A percentile compares a stretch with the other conserved stretches of the same genome.
phyloP scores from a whole-genome alignment of 1,139 yeast species.

The Suhomyces panamericanus region DNA sequence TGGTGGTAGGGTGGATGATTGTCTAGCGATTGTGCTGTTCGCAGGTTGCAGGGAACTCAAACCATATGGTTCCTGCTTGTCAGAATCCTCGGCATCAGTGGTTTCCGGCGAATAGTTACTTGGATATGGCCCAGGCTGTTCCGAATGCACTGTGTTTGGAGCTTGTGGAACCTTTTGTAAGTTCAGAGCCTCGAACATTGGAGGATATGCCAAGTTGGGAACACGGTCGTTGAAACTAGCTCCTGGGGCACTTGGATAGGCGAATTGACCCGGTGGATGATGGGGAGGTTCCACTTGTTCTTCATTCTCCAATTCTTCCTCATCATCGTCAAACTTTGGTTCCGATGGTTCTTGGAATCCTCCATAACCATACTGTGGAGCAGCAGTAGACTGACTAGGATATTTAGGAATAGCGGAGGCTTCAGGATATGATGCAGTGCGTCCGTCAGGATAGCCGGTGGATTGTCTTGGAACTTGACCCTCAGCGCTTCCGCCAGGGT shows the following conservation, averaged over 20 bases:
- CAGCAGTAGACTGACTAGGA: background rate
- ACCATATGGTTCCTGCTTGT: background rate
- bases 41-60: constrained; percentile 7
- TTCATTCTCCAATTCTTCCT: constrained; percentile 6
- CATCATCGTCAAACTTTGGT: constrained; percentile 13
- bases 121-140: constrained; percentile 9
- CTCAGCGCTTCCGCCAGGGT: background rate
- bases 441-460: constrained; percentile 4
- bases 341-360: constrained; percentile 15
- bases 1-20: constrained; percentile 16
- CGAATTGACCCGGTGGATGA: background rate
- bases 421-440: background rate
- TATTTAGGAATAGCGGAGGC: background rate
- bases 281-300: background rate
- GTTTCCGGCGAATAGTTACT: constrained; percentile 11
- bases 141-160: too few species aligned
- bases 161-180: background rate
- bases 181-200: constrained; percentile 4
- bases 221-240: background rate
- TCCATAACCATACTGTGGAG: background rate
- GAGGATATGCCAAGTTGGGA: constrained; percentile 9
- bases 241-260: background rate
- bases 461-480: background rate
- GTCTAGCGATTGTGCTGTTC: constrained; percentile 10
- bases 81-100: constrained; percentile 12